Conservation (phyloP, 208 protist genomes). For the Histomonas meleagridis region DNA sequence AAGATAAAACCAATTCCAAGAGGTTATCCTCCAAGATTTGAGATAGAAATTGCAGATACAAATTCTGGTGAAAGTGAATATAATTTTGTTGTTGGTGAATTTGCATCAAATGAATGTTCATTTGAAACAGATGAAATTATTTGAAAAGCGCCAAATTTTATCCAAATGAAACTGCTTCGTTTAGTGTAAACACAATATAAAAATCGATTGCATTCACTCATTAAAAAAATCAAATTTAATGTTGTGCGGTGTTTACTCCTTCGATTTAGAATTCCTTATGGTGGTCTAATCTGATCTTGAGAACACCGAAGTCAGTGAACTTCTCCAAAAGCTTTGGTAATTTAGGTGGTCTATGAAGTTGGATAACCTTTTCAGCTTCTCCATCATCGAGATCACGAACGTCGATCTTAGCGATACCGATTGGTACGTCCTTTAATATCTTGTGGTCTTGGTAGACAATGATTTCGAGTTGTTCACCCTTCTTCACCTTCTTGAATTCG, state of each 20-base stretch:
- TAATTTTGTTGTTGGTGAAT: background rate
- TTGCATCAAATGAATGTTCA: background rate
- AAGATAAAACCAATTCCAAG: background rate
- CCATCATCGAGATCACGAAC: background rate
- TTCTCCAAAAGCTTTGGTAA: background rate
- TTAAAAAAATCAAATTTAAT: too few species aligned
- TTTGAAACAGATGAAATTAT: background rate
- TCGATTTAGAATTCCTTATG: too few species aligned
- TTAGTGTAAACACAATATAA: background rate
- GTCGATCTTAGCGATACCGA: background rate
- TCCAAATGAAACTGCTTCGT: background rate
- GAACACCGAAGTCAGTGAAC: background rate
- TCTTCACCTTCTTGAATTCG: background rate
- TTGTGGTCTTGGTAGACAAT: background rate
- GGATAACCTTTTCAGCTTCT: background rate
- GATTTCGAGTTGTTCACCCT: background rate
- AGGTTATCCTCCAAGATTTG: background rate
- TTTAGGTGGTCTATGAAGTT: background rate
- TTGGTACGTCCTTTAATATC: background rate
- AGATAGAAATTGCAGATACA: background rate
- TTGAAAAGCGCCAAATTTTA: background rate
- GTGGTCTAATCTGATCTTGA: too few species aligned
- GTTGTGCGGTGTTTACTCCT: too few species aligned
- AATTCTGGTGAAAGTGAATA: background rate
- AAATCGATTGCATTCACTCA: too few species aligned